Conservation (phyloP, 176 grass and related monocot species). For the Musa schizocarpa region DNA sequence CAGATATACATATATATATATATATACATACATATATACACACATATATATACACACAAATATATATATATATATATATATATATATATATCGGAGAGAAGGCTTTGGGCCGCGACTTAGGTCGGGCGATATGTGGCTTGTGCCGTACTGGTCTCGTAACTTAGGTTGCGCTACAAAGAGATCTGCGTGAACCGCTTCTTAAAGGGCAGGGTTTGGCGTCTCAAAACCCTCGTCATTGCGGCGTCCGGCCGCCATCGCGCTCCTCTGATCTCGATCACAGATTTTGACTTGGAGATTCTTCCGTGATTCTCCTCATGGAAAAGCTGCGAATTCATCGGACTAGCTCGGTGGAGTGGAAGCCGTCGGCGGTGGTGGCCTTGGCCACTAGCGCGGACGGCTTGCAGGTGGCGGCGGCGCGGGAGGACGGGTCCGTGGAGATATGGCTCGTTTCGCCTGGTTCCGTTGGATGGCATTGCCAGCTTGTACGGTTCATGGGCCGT, state of each 20-base stretch:
- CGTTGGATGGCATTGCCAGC: constrained; percentile 93
- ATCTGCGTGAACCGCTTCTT: neutral
- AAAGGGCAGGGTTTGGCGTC: neutral
- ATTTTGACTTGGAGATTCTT: neutral
- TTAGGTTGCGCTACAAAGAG: neutral
- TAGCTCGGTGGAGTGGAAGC: constrained; percentile 53
- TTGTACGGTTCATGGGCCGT: constrained; percentile 40
- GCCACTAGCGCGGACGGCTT: constrained; percentile 56
- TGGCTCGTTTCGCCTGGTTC: constrained; percentile 96
- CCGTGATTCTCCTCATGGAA: constrained; percentile 34
- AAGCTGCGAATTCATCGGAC: constrained; percentile 60
- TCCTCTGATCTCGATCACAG: neutral
- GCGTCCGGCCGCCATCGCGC: neutral
- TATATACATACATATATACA: too few species aligned
- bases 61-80: too few species aligned
- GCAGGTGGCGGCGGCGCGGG: constrained; percentile 72
- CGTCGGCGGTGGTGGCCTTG: constrained; percentile 58
- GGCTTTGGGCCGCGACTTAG: too few species aligned
- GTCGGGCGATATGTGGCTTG: too few species aligned
- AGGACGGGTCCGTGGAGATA: constrained; percentile 75
- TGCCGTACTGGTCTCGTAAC: too few species aligned
- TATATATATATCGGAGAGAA: too few species aligned
- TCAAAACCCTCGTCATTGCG: neutral
- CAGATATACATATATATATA: too few species aligned
- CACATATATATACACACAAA: too few species aligned